Percentiles rank a stretch among this genome's conserved stretches.
Conservation (phyloP, 2,329 filamentous ascomycete genomes). For the Ambrosiella xylebori region DNA sequence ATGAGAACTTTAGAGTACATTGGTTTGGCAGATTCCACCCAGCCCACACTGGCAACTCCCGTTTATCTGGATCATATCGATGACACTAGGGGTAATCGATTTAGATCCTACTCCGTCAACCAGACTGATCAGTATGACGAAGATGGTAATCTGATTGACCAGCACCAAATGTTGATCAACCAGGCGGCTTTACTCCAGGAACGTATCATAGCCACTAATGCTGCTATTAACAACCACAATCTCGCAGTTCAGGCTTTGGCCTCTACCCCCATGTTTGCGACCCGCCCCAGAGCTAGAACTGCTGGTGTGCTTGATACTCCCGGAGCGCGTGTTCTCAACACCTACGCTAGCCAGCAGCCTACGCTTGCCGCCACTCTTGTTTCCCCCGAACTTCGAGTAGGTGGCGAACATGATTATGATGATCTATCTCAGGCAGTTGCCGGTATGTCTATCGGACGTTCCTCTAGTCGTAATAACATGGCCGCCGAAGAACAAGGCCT, state of each 20-base stretch:
- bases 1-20: constrained; percentile 90
- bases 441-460: constrained; percentile 53
- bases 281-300: constrained; percentile 73
- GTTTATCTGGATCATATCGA: constrained; percentile 54
- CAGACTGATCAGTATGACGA: constrained; percentile 95
- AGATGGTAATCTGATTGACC: constrained; percentile 62
- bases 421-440: constrained; percentile 70
- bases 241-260: constrained; percentile 84
- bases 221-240: constrained; percentile 76
- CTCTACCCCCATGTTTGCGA: constrained; percentile 56
- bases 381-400: constrained; percentile 54
- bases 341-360: constrained; percentile 55
- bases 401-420: constrained; percentile 63
- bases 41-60: constrained; percentile 59
- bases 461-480: constrained; percentile 49
- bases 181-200: constrained; percentile 44
- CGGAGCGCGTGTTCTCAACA: constrained; percentile 45
- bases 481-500: constrained; percentile 64
- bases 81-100: constrained; percentile 65
- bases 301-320: constrained; percentile 79
- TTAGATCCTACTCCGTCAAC: constrained; percentile 96
- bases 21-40: constrained; percentile 82
- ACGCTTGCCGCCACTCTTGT: constrained; percentile 56
- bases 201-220: constrained; percentile 45
- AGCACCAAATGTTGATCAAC: constrained; percentile 31